Evolutionary conservation across 768 basidiomycete genomes (phyloP).

Genomic region (Dendrothele bispora): DNA sequence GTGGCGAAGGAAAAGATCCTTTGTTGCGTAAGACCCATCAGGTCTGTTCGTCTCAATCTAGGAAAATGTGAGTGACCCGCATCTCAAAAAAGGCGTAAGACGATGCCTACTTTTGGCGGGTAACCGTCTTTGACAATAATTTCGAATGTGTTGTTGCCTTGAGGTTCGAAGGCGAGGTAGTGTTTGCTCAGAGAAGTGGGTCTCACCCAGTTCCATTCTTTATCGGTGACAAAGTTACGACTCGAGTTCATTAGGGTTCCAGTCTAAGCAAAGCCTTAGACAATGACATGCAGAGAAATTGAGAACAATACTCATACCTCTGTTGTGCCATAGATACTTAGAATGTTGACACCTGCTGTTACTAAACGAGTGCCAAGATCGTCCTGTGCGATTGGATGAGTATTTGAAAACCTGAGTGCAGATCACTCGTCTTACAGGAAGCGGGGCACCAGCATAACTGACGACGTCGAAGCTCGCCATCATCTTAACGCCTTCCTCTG

Average conservation of each 20-base stretch:
- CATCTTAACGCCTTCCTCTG: constrained; percentile 39
- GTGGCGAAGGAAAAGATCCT: constrained; percentile 53
- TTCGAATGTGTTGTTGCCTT: constrained; percentile 43
- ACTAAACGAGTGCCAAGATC: constrained; percentile 53
- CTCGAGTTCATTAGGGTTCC: constrained; percentile 46
- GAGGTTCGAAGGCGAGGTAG: constrained; percentile 44
- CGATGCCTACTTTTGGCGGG: constrained; percentile 39
- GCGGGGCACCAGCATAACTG: constrained; percentile 50
- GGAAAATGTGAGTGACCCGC: background rate
- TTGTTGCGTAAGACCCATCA: constrained; percentile 55
- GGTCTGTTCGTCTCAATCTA: constrained; percentile 41
- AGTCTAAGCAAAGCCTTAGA: constrained; percentile 19
- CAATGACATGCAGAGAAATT: constrained; percentile 4
- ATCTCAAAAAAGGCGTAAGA: background rate
- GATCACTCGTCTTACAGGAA: constrained; percentile 34
- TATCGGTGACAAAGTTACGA: constrained; percentile 48
- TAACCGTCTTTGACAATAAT: constrained; percentile 51
- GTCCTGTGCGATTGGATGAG: constrained; percentile 19
- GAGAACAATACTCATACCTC: constrained; percentile 24
- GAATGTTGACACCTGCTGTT: constrained; percentile 46
- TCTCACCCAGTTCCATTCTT: constrained; percentile 56
- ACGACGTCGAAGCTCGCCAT: constrained; percentile 48
- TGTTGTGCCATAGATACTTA: constrained; percentile 48
- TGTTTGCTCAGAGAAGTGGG: constrained; percentile 22
- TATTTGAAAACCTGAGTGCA: background rate